Base-by-base conservation (phyloP, 352 stramenopile species). In the Pythium periplocum region DNA sequence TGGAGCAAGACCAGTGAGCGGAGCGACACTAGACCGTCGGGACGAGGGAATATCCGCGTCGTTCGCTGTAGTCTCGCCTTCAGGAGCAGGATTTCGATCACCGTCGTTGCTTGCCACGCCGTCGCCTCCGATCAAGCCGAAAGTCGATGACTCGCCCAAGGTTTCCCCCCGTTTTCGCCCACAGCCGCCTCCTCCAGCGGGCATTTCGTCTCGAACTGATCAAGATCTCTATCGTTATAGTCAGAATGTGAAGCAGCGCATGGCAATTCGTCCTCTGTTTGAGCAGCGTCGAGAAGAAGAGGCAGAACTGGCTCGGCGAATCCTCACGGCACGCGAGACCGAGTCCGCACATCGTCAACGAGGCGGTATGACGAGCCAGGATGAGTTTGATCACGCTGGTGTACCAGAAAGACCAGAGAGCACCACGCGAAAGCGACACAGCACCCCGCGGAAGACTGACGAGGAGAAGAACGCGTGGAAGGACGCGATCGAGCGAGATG, bases 211-310 rank as follows among this genome's bases (percentile, higher is more conserved):
- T 0, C 59, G 75, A 4, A 68, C 66, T 0, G 76, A 86, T 26
- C 69, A 84, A 33, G 69, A 84, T 45, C 75, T 90, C 17, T 87
- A 79, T 40, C 58, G 76, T 26, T 90, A 87, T 44, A 84, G 51
- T 31, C 76, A 90, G 38, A 50, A 53, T 30, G 62, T 62, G 0
- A 71, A 70, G 50, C 75, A 82, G 47, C 69, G 79, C 36, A 83
- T 92, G 70, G 57, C 69, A 17, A 87, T 92, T n/a, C 71, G 77
- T 3, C 82, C 82, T 6, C 46, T 92, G 38, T 88, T 90, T 32
- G 73, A 87, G 60, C 66, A 86, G 45, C 68, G 73, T 2, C 71
- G 67, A 36, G 74, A 74, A 8, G 68, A 69, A 11, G 71, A 79
- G 54, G 64, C 66, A 34, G 55, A 69, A 11, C 33, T 68, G 9